These are phyloP conservation scores for Fistulinella prunicolor DNA, from an alignment of 768 basidiomycete genomes.

Conservation along the genomic window DNA sequence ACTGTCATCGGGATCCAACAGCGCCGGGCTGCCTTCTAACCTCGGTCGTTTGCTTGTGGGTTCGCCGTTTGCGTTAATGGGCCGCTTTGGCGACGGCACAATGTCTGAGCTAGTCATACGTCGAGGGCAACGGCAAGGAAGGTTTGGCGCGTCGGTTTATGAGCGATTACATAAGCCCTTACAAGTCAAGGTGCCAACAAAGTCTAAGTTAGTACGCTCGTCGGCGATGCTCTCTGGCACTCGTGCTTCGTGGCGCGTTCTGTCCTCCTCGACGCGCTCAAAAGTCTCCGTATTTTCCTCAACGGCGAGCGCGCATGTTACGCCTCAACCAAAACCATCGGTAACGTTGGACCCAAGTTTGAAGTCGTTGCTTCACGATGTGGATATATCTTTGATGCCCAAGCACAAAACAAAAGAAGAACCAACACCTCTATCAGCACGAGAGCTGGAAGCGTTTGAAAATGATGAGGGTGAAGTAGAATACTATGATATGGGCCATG, in stretches of 20 bases:
- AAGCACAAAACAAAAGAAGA: constrained; percentile 33
- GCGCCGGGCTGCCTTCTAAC: constrained; percentile 13
- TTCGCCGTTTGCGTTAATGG: constrained; percentile 13
- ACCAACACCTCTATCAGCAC: constrained; percentile 26
- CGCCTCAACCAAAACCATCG: constrained; percentile 51
- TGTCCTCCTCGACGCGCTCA: constrained; percentile 24
- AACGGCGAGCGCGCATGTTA: constrained; percentile 25
- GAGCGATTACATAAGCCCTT: constrained; percentile 26
- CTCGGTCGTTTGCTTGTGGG: constrained; percentile 32
- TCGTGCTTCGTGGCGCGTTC: constrained; percentile 23
- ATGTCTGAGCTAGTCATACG: constrained; percentile 13
- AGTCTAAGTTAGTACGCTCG: too few relatives aligned
- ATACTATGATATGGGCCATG: constrained; percentile 33
- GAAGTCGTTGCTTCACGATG: constrained; percentile 58
- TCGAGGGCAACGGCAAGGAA: constrained; percentile 1
- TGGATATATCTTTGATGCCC: constrained; percentile 57
- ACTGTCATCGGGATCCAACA: constrained; percentile 26
- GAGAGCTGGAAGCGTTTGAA: constrained; percentile 57
- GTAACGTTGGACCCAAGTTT: constrained; percentile 66
- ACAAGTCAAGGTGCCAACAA: too few relatives aligned
- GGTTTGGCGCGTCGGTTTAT: neutral
- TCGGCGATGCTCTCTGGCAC: constrained; percentile 23
- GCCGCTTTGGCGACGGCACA: constrained; percentile 7
- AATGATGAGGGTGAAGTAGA: constrained; percentile 32
- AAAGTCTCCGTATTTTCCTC: constrained; percentile 37